Evolutionary conservation across 305 asterid species (phyloP), one percentile per base, ranked within the genome.

Genomic region (Fraxinus paxiana): DNA sequence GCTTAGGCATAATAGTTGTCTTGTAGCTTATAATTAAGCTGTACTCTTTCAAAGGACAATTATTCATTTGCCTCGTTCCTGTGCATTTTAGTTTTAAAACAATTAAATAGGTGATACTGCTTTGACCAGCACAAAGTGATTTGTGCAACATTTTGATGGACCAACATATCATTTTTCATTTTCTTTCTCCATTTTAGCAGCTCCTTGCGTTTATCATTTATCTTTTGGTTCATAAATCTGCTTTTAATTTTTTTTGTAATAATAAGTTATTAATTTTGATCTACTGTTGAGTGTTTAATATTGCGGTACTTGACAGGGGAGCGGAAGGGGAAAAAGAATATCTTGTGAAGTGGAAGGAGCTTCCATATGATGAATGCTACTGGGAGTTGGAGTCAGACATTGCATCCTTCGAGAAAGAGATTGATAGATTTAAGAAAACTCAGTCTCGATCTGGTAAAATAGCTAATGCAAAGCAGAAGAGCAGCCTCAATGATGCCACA

Each of bases 341-440:
- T 90, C 91, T 91, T 84, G 98, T 96, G 79, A 96, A 96, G 87
- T 96, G 99, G 99, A 96, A 92, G 89, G 99, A 94, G 83, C 99
- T 96, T 86, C 83, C 93, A 17, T 94, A 96, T 73, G 99, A 96
- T 83, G 99, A 96, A 89, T 96, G 98, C 86, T 88, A 86, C 74
- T 96, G 99, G 98, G 99, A 96, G 91, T 84, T 87, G 84, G 98
- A 91, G 80, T 87, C 97, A 17, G 93, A 89, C 77, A 90, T 94
- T 87, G 83, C 92, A 79, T 92, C 97, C 75, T 96, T 92, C 83
- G 91, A 86, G 74, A 87, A 82, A 17, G 99, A 94, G 87, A 93
- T 96, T 79, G 98, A 92, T 83, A 91, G 81, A 71, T 96, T 89
- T 71, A 87, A 89, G 30, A 86, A 63, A 79, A 85, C 88, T 67